Base-by-base conservation (phyloP, 2,329 filamentous ascomycete genomes). In the Didymella sp. region DNA sequence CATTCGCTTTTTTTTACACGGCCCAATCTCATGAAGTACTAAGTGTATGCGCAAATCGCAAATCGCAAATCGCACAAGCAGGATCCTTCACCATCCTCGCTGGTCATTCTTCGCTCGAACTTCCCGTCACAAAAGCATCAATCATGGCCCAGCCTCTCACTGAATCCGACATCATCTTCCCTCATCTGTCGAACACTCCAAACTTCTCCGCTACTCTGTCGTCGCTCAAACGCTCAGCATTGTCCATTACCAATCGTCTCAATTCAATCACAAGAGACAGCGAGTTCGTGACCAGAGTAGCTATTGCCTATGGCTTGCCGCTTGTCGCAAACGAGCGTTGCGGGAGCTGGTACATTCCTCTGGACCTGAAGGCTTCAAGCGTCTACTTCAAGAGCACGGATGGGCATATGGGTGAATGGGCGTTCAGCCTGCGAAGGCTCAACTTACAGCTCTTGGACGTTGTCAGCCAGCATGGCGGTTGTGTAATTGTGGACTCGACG, bases 311-410 rank as follows among this genome's bases (percentile, higher is more conserved):
- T 64, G 62, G 69, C 3, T 80, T 94, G 1, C 92, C 92, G 0
- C 80, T 98, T 1, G 81, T 98, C 13, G 92, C 94, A 27, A 99
- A 99, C 72, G 93, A 98, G 80, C 85, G 95, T 58, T 98, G 95
- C 74, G 95, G 95, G 0, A 94, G 91, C 76, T 99, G 95, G 95
- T 98, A 98, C 74, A 89, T 98, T 24, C 77, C 79, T 2, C 88
- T 88, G 0, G 75, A 75, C 7, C 70, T 70, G 24, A 95, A 94
- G 76, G 78, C 73, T 1, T 90, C 85, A 28, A 92, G 90, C 63
- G 91, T 89, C 28, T 99, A 98, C 77, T 99, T 98, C 79, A 99
- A 99, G 82, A 96, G 91, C 77, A 99, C 95, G 2, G 95, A 99
- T 78, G 95, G 95, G 1, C 95, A 99, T 75, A 87, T 88, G 49